phyloP scores from a whole-genome alignment of 2,329 filamentous ascomycete species.

The Penicillium palitans region DNA sequence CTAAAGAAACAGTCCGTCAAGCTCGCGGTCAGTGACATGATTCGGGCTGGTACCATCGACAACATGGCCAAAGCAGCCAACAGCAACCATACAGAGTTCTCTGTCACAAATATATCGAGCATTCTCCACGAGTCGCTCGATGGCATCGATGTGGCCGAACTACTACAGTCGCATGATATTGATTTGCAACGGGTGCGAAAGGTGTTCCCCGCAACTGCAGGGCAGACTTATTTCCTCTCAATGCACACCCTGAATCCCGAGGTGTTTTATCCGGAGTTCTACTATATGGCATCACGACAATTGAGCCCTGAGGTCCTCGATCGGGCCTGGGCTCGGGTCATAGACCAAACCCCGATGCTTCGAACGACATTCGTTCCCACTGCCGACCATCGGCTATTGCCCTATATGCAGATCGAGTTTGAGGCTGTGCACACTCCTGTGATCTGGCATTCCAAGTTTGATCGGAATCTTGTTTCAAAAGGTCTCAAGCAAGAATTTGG shows the following conservation, averaged over 20 bases:
- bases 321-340: conserved; percentile 62
- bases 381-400: conserved; percentile 39
- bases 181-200: conserved; percentile 51
- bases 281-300: conserved; percentile 53
- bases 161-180: conserved; percentile 49
- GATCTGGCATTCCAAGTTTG: conserved; percentile 24
- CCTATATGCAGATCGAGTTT: conserved; percentile 65
- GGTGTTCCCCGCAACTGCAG: conserved; percentile 69
- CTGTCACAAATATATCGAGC: conserved; percentile 19
- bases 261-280: conserved; percentile 74
- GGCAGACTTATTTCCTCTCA: conserved; percentile 78
- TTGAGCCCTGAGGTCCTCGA: conserved; percentile 48
- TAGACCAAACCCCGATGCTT: conserved; percentile 61
- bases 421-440: conserved; percentile 41
- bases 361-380: conserved; percentile 67
- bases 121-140: conserved; percentile 34
- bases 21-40: conserved; percentile 69
- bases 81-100: conserved; percentile 14
- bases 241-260: conserved; percentile 63
- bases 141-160: conserved; percentile 39
- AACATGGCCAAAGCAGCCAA: conserved; percentile 57
- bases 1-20: conserved; percentile 62
- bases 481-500: conserved; percentile 17
- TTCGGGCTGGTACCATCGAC: conserved; percentile 64
- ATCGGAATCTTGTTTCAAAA: conserved; percentile 16